Conservation (phyloP, 2,329 filamentous ascomycete genomes). For the Xylariaceae sp. region DNA sequence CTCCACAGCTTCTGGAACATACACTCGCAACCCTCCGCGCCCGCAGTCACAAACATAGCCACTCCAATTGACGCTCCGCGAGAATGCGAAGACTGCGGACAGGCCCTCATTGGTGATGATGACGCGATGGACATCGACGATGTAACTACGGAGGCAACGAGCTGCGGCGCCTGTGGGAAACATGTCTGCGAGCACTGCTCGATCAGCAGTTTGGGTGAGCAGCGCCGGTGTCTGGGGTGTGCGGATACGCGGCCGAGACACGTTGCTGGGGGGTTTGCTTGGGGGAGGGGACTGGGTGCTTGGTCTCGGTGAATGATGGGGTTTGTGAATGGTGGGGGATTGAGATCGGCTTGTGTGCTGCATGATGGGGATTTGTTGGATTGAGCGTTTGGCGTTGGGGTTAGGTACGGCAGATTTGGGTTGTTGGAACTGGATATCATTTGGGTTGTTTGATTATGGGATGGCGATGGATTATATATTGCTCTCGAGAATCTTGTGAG, state of each 20-base stretch:
- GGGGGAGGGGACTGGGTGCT: neutral
- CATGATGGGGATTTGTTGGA: no score
- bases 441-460: no score
- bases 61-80: slow-evolving; percentile 24
- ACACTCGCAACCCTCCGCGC: slow-evolving; percentile 35
- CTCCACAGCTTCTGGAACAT: slow-evolving; percentile 63
- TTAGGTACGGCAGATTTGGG: no score
- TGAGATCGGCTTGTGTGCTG: no score
- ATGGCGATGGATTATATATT: no score
- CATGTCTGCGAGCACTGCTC: slow-evolving; percentile 59
- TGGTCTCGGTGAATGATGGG: neutral
- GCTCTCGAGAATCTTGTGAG: no score
- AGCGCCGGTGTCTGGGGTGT: slow-evolving; percentile 53
- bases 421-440: no score
- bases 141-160: slow-evolving; percentile 33
- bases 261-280: neutral
- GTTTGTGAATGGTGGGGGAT: no score
- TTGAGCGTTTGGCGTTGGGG: no score
- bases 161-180: slow-evolving; percentile 52
- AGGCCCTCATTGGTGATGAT: slow-evolving; percentile 18
- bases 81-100: slow-evolving; percentile 56
- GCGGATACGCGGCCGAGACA: slow-evolving; percentile 35
- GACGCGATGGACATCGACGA: slow-evolving; percentile 26
- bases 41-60: slow-evolving; percentile 23
- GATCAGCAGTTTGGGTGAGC: slow-evolving; percentile 55